A percentile compares a stretch with the other conserved stretches of the same genome.
Evolutionary conservation across 352 stramenopile genomes (phyloP).

Genomic region (Pythium volutum): DNA sequence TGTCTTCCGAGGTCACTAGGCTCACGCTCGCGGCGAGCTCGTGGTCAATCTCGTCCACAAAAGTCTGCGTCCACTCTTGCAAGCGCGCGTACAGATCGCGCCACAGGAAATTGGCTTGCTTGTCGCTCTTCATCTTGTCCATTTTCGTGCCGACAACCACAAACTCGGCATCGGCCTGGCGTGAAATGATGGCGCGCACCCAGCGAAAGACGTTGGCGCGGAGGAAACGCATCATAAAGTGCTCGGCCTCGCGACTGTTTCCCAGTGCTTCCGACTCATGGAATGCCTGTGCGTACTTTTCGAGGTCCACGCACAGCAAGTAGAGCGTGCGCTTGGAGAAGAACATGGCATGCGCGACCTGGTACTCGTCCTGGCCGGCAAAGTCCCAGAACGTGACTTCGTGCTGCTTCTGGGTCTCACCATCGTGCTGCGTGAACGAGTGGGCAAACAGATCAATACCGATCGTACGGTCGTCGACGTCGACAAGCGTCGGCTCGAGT

Average conservation of each 20-base stretch:
- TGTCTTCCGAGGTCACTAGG: neutral
- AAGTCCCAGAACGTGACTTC: conserved; percentile 20
- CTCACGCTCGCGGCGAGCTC: neutral
- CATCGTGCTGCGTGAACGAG: conserved; percentile 11
- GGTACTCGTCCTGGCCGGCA: conserved; percentile 16
- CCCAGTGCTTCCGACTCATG: neutral
- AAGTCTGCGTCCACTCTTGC: neutral
- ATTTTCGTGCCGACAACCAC: conserved; percentile 21
- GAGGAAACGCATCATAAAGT: conserved; percentile 11
- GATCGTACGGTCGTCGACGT: conserved; percentile 27
- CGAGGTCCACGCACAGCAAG: conserved; percentile 20
- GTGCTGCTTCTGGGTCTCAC: neutral
- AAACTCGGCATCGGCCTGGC: conserved; percentile 19
- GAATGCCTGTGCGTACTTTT: conserved; percentile 9
- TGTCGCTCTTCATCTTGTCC: conserved; percentile 10
- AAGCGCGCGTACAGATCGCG: conserved; percentile 7
- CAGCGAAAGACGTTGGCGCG: conserved; percentile 15
- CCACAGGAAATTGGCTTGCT: neutral
- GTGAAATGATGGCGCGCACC: conserved; percentile 17
- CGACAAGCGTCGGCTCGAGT: conserved; percentile 9
- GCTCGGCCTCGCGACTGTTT: conserved; percentile 1
- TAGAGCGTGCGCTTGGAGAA: conserved; percentile 20
- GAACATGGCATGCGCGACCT: conserved; percentile 14
- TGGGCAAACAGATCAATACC: conserved; percentile 31
- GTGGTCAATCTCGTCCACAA: conserved; percentile 5